Percentiles rank a stretch among this genome's conserved stretches.
Evolutionary conservation across 768 basidiomycete species (phyloP).

Genomic region (Megacollybia marginata): DNA sequence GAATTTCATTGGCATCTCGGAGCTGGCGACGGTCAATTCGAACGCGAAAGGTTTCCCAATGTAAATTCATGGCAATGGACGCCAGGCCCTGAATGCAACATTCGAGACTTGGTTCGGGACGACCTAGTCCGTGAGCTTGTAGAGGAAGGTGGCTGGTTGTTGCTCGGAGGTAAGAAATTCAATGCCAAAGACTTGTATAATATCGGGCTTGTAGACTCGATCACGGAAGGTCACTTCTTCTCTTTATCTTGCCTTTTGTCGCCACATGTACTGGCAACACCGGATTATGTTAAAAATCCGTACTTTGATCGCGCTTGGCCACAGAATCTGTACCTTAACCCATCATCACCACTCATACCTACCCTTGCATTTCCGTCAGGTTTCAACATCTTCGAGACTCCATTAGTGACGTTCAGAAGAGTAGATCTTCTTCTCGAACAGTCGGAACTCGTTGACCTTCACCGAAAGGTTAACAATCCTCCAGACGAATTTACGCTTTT

Average conservation of each 20-base stretch:
- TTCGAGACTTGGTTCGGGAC: constrained; percentile 32
- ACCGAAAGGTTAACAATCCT: constrained; percentile 27
- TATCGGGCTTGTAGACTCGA: constrained; percentile 39
- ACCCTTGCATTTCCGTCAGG: constrained; percentile 36
- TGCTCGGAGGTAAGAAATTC: constrained; percentile 46
- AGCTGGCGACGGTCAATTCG: constrained; percentile 34
- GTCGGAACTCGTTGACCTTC: constrained; percentile 39
- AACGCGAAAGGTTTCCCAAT: constrained; percentile 38
- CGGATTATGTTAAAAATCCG: constrained; percentile 46
- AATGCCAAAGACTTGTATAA: not conserved
- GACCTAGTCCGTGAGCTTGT: constrained; percentile 50
- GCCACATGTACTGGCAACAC: constrained; percentile 61
- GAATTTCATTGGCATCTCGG: constrained; percentile 57
- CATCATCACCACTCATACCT: constrained; percentile 40
- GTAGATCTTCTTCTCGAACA: constrained; percentile 51
- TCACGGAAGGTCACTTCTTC: constrained; percentile 70
- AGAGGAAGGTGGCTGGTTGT: constrained; percentile 61
- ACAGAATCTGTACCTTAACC: constrained; percentile 58
- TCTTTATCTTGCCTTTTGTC: constrained; percentile 60
- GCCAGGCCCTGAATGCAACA: constrained; percentile 34
- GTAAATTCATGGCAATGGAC: constrained; percentile 49
- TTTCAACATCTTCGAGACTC: constrained; percentile 50
- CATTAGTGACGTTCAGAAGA: constrained; percentile 59
- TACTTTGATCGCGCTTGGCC: constrained; percentile 61
- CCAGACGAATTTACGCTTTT: constrained; percentile 35